Conservation (phyloP, 2,329 filamentous ascomycete species). For the Chrysoporthe cubensis region DNA sequence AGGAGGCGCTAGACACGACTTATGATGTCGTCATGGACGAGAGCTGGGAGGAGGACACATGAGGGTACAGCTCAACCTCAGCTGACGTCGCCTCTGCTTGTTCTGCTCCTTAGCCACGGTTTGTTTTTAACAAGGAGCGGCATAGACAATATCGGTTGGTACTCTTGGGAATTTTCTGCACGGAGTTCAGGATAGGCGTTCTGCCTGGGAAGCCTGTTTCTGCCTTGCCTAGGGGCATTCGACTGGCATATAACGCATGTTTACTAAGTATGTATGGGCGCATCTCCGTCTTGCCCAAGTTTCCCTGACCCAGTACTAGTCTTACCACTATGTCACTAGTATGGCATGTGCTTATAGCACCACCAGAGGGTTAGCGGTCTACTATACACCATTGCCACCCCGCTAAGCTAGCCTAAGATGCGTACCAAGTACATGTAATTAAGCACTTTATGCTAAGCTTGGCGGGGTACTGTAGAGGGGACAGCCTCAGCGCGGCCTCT, state of each 20-base stretch:
- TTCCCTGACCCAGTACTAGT: too few relatives aligned
- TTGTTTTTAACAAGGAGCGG: not conserved
- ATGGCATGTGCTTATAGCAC: too few relatives aligned
- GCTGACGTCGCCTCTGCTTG: too few relatives aligned
- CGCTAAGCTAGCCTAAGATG: too few relatives aligned
- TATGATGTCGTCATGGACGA: constrained; percentile 69
- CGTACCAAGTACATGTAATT: too few relatives aligned
- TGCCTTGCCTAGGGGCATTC: not conserved
- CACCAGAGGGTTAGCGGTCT: too few relatives aligned
- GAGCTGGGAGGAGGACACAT: constrained; percentile 45
- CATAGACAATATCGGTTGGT: not conserved
- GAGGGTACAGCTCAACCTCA: not conserved
- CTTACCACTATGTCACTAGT: too few relatives aligned
- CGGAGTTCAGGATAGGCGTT: constrained; percentile 5
- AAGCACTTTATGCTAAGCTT: not conserved
- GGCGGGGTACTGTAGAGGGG: not conserved
- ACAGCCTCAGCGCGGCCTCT: not conserved
- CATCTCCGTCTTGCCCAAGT: not conserved
- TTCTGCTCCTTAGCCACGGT: not conserved
- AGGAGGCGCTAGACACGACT: constrained; percentile 79
- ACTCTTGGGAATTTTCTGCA: not conserved
- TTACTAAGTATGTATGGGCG: not conserved
- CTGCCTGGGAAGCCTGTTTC: not conserved
- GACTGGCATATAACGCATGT: not conserved
- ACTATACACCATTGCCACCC: too few relatives aligned